phyloP scores from a whole-genome alignment of 306 rosid genomes.

The Lagenaria siceraria region DNA sequence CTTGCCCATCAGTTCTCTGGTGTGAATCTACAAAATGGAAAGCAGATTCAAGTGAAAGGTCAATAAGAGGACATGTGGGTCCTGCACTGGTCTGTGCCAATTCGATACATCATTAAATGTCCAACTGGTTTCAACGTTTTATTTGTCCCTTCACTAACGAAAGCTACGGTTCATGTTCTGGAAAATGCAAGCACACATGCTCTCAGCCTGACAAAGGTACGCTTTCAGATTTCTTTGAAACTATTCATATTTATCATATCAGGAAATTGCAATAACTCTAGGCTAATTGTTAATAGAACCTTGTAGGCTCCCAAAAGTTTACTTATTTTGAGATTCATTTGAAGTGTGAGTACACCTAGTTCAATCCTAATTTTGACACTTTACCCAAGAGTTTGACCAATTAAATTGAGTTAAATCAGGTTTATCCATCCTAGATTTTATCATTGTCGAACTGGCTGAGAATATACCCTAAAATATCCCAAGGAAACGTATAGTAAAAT shows the following conservation, averaged over 20 bases:
- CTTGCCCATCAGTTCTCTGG: not conserved
- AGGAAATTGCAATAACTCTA: not conserved
- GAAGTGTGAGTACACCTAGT: not conserved
- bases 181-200: slow-evolving; percentile 11
- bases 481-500: not conserved
- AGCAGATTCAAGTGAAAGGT: not conserved
- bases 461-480: not conserved
- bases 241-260: not conserved
- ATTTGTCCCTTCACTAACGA: not conserved
- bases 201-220: slow-evolving; percentile 2
- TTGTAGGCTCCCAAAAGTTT: not conserved
- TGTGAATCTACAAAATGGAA: not conserved
- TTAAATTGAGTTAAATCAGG: not conserved
- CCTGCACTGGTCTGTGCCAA: not conserved
- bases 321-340: not conserved
- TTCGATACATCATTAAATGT: not conserved
- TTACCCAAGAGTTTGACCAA: not conserved
- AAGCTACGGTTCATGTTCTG: slow-evolving; percentile 2
- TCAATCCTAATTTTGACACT: not conserved
- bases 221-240: not conserved
- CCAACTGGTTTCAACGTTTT: not conserved
- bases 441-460: not conserved
- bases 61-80: not conserved
- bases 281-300: not conserved
- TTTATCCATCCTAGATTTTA: not conserved